Conservation (phyloP, 805 yeast species). For the Brettanomyces custersianus region DNA sequence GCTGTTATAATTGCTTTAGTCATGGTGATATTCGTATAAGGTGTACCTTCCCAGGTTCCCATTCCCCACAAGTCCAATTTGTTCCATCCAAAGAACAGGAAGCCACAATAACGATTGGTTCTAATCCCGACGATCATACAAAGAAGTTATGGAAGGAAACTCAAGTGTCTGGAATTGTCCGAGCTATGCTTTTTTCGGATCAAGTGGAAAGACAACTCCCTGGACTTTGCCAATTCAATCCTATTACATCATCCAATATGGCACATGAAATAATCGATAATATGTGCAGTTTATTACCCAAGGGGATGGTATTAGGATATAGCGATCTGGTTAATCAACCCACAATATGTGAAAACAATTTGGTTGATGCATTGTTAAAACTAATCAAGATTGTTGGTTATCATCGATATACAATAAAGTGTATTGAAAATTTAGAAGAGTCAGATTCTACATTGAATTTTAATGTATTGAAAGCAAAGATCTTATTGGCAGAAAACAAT, state of each 20-base stretch:
- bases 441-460: constrained; percentile 14
- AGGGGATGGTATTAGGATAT: constrained; percentile 40
- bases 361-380: constrained; percentile 42
- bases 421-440: constrained; percentile 22
- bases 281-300: constrained; percentile 37
- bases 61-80: constrained; percentile 31
- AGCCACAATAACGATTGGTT: constrained; percentile 8
- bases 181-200: constrained; percentile 44
- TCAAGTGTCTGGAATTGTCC: constrained; percentile 45
- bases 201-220: constrained; percentile 49
- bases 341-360: constrained; percentile 35
- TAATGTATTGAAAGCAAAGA: constrained; percentile 30
- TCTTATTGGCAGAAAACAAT: constrained; percentile 31
- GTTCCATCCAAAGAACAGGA: constrained; percentile 37
- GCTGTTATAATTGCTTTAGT: constrained; percentile 67
- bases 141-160: constrained; percentile 52
- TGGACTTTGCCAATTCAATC: constrained; percentile 46
- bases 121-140: constrained; percentile 44
- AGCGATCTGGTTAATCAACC: constrained; percentile 24
- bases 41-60: constrained; percentile 43
- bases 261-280: constrained; percentile 27
- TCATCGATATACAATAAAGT: constrained; percentile 29
- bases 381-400: constrained; percentile 31
- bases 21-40: constrained; percentile 66
- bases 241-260: constrained; percentile 26